Evolutionary conservation across 371 early-diverging fungal genomes (phyloP), one percentile per base, ranked within the genome.

Genomic region (Batkoa obscura): DNA sequence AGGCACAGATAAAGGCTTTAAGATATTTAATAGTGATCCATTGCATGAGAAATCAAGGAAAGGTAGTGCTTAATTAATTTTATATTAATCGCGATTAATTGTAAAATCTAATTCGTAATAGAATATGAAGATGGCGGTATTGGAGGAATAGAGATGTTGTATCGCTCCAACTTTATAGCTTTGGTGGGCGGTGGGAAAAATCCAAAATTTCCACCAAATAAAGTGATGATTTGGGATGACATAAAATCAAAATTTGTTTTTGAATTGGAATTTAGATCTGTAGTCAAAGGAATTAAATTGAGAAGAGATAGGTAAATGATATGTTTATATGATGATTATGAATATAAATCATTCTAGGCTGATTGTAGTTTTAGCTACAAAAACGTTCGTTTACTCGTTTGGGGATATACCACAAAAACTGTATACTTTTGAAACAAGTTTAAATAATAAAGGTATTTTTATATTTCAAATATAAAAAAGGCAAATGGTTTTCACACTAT

Each of bases 161-260:
- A 92, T 66, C 80, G 87, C 6, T 90, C 91, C 50, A 87, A 86
- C 51, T 81, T 90, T 56, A 75, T 97, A 33, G 96, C 94, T 0
- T 74, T 97, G 48, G 94, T 95, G 13, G 96, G 95, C n/a, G 88
- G 92, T 12, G 95, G 94, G 3, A 79, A 76, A 62, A 86, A 81
- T 68, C 93, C 76, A 52, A 80, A 74, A 66, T 90, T 76, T 64
- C 86, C 78, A 59, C 91, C 78, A 38, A 95, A 92, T 62, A 93
- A 91, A 66, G 97, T 86, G 36, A 82, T 95, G 56, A 80, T 86
- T 51, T 84, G 81, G 72, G 86, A 94, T 58, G 93, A 90, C 57
- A 72, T 76, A 10, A 83, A 79, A 63, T 72, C 71, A 52, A 78
- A 79, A 52, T 68, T 79, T 3, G 78, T 88, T 1, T 66, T 81